Evolutionary conservation across 805 yeast genomes (phyloP).

Genomic region (Myxozyma neotropica): DNA sequence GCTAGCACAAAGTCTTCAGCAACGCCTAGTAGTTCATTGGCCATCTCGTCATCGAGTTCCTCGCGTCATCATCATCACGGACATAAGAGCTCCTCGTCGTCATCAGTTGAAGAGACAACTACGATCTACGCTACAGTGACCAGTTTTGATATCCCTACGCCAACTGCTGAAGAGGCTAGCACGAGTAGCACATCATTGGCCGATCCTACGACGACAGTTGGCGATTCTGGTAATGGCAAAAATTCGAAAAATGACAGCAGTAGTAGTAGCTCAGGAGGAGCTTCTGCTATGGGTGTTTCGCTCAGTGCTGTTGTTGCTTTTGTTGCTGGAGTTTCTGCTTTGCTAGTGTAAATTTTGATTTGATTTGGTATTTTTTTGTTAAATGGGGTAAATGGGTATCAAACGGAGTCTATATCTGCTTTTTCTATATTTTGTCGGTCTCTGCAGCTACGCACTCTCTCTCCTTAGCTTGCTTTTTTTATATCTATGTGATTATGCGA

Average conservation of each 20-base stretch:
- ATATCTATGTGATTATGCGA: too few species aligned
- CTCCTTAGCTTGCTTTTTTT: not conserved
- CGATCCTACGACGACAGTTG: constrained; percentile 1
- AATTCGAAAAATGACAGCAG: constrained; percentile 1
- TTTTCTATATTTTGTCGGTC: not conserved
- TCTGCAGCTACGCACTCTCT: not conserved
- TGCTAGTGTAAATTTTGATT: not conserved
- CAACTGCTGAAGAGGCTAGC: not conserved
- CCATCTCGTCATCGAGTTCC: too few species aligned
- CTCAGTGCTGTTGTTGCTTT: not conserved
- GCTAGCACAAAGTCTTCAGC: not conserved
- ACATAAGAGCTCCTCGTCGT: not conserved
- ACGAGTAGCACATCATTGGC: not conserved
- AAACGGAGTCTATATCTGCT: constrained; percentile 5
- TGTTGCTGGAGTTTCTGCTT: not conserved
- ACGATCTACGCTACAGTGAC: constrained; percentile 6
- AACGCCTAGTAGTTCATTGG: not conserved
- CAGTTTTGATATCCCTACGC: not conserved
- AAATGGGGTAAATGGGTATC: not conserved
- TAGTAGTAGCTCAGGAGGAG: constrained; percentile 7
- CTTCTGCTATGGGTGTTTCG: not conserved
- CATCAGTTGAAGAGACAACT: not conserved
- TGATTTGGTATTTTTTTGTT: not conserved
- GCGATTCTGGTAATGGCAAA: not conserved
- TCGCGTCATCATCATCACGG: constrained; percentile 13